Percentiles rank a stretch among this genome's conserved stretches.
Conservation (phyloP, 495 filamentous ascomycete species). For the Penicillium pancosmium region DNA sequence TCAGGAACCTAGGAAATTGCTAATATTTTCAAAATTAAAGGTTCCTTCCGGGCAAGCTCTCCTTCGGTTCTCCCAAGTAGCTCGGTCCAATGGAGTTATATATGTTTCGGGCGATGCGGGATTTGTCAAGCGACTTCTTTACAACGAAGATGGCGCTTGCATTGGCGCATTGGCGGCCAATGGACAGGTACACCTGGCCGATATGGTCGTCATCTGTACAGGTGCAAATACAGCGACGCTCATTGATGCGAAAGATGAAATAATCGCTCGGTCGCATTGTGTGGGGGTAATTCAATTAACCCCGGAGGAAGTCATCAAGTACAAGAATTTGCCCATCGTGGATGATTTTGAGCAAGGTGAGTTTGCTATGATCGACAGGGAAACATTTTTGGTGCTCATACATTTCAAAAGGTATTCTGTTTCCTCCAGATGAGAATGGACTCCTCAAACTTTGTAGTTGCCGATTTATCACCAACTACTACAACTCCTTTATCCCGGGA, state of each 20-base stretch:
- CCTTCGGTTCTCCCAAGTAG: neutral
- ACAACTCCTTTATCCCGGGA: neutral
- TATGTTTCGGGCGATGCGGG: constrained; percentile 4
- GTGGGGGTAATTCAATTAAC: constrained; percentile 5
- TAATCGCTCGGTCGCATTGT: neutral
- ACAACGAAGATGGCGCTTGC: neutral
- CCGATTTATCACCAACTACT: constrained; percentile 6
- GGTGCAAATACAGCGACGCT: neutral
- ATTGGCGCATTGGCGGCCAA: neutral
- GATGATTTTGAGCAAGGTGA: constrained; percentile 8
- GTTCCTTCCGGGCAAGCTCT: neutral
- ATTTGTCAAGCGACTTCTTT: neutral
- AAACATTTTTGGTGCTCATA: neutral
- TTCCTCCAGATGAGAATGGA: constrained; percentile 6
- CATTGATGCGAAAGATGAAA: constrained; percentile 1
- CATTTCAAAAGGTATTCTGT: neutral
- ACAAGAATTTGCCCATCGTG: constrained; percentile 6
- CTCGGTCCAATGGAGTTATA: neutral
- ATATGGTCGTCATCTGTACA: neutral
- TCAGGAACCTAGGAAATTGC: neutral
- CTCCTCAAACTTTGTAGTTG: constrained; percentile 1
- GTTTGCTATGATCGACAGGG: neutral
- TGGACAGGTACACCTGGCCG: neutral
- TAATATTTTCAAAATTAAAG: neutral
- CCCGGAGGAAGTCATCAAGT: neutral